Evolutionary conservation across 352 stramenopile species (phyloP).

Genomic region (Globisporangium acanthophoron): DNA sequence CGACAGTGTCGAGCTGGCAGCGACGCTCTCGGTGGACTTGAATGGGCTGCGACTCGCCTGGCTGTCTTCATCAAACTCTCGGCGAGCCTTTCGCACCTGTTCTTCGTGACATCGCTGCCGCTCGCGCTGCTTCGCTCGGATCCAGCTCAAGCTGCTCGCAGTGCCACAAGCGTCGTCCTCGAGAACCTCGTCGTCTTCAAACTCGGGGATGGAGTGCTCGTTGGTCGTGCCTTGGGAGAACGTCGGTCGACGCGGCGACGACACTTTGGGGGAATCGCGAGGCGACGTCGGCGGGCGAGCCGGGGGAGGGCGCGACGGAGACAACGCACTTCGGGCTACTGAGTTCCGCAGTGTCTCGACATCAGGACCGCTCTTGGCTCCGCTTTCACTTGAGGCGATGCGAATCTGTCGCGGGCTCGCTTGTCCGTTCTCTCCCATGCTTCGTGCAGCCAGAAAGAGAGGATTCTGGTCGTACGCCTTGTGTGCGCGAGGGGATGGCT

Average conservation of each 20-base stretch:
- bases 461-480: not conserved
- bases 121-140: conserved; percentile 6
- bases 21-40: conserved; percentile 27
- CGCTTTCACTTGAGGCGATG: conserved; percentile 1
- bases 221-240: not conserved
- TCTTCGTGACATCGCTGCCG: conserved; percentile 7
- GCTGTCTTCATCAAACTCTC: conserved; percentile 12
- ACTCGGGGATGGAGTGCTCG: conserved; percentile 22
- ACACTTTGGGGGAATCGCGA: conserved; percentile 1
- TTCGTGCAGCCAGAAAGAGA: not conserved
- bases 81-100: not conserved
- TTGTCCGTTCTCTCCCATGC: not conserved
- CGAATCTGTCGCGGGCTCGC: conserved; percentile 28
- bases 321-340: not conserved
- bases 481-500: not conserved
- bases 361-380: conserved; percentile 3
- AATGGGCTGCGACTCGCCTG: conserved; percentile 12
- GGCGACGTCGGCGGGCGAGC: conserved; percentile 5
- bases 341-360: conserved; percentile 6
- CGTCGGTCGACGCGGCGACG: conserved; percentile 2
- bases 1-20: conserved; percentile 16
- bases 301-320: conserved; percentile 1
- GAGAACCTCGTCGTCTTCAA: conserved; percentile 36
- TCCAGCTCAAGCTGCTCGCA: conserved; percentile 5
- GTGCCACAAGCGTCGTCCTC: conserved; percentile 16